phyloP scores from a whole-genome alignment of 78 protist species.

The Cavenderia fasciculata region DNA sequence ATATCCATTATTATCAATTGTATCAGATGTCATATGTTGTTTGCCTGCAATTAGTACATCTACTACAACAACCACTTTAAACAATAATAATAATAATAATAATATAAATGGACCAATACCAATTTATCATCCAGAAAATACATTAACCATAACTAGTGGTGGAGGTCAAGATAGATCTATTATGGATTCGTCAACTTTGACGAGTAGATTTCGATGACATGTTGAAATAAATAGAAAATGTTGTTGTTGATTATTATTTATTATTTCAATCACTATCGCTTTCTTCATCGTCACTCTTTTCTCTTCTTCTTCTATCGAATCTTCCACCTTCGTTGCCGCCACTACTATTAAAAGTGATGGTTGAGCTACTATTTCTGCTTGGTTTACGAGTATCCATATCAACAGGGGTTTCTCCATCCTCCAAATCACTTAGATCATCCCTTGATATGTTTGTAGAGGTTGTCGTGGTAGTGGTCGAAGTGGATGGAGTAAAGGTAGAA shows the following conservation, averaged over 20 bases:
- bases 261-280: neutral
- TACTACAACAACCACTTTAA: neutral
- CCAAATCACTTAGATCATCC: too few relatives aligned
- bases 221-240: neutral
- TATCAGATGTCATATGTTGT: neutral
- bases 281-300: neutral
- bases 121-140: neutral
- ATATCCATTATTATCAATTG: neutral
- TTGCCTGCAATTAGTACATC: neutral
- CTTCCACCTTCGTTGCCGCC: too few relatives aligned
- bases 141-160: neutral
- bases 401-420: too few relatives aligned
- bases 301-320: conserved; percentile 2
- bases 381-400: too few relatives aligned
- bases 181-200: neutral
- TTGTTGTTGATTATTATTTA: neutral
- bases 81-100: too few relatives aligned
- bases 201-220: neutral
- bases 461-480: too few relatives aligned
- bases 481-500: too few relatives aligned
- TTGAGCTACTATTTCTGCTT: too few relatives aligned
- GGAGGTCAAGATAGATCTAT: neutral
- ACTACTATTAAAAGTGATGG: too few relatives aligned
- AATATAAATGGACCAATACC: neutral
- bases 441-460: too few relatives aligned